Percentiles rank a stretch among this genome's conserved stretches.
Conservation (phyloP, 2,329 filamentous ascomycete species). For the Cladosporium sp. region DNA sequence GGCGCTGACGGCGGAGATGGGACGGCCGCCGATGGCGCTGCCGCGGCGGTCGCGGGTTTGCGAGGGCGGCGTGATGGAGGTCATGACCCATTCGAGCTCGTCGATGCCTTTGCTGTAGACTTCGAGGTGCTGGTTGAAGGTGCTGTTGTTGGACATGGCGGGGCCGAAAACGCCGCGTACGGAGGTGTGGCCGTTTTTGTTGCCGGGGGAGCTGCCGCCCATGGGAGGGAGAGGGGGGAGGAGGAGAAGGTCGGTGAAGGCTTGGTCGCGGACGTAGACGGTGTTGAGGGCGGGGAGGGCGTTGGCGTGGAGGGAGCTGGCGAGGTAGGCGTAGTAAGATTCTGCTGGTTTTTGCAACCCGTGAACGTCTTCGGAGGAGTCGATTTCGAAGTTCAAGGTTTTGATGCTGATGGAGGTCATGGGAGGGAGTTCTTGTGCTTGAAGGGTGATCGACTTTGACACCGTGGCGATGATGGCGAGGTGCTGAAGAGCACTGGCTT, state of each 20-base stretch:
- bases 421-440: slow-evolving; percentile 52
- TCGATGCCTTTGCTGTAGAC: slow-evolving; percentile 65
- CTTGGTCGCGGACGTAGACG: slow-evolving; percentile 80
- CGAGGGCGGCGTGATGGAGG: slow-evolving; percentile 50
- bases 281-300: slow-evolving; percentile 68
- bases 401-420: slow-evolving; percentile 65
- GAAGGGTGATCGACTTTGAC: slow-evolving; percentile 51
- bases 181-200: slow-evolving; percentile 25
- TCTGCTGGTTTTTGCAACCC: slow-evolving; percentile 51
- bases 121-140: slow-evolving; percentile 54
- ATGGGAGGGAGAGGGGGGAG: slow-evolving; percentile 61
- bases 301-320: slow-evolving; percentile 73
- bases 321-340: slow-evolving; percentile 80
- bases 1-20: slow-evolving; percentile 43
- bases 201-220: slow-evolving; percentile 33
- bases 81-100: slow-evolving; percentile 66
- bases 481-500: slow-evolving; percentile 55
- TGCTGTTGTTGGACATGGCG: slow-evolving; percentile 12
- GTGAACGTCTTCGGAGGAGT: slow-evolving; percentile 55
- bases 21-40: slow-evolving; percentile 39
- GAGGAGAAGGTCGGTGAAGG: slow-evolving; percentile 76
- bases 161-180: slow-evolving; percentile 10
- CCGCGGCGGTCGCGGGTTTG: slow-evolving; percentile 35
- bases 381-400: slow-evolving; percentile 80
- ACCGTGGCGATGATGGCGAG: slow-evolving; percentile 57